phyloP scores from a whole-genome alignment of 352 stramenopile genomes.

The Globisporangium heterothallicum region DNA sequence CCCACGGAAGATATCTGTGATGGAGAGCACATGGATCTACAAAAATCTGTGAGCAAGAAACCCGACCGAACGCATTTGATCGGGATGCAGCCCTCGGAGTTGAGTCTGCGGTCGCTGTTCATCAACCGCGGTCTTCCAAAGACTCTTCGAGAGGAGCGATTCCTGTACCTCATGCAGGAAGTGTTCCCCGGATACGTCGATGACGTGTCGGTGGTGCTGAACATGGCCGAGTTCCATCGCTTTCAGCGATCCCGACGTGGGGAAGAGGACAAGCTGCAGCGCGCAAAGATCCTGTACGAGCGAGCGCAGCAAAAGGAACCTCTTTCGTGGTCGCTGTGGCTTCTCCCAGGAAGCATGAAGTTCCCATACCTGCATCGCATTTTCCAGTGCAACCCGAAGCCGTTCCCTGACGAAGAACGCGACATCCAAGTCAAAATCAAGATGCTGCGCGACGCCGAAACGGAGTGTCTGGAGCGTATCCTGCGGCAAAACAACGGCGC shows the following conservation, averaged over 20 bases:
- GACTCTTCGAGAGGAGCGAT: slow-evolving; percentile 64
- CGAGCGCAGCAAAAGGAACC: slow-evolving; percentile 28
- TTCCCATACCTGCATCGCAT: slow-evolving; percentile 55
- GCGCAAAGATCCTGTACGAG: slow-evolving; percentile 53
- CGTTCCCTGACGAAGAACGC: slow-evolving; percentile 40
- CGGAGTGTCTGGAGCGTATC: slow-evolving; percentile 45
- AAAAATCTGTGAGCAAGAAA: slow-evolving; percentile 15
- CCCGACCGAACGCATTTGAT: slow-evolving; percentile 46
- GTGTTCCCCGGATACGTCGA: slow-evolving; percentile 80
- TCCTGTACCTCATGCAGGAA: slow-evolving; percentile 72
- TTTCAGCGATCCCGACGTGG: slow-evolving; percentile 42
- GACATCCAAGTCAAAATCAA: slow-evolving; percentile 40
- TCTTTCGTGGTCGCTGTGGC: slow-evolving; percentile 55
- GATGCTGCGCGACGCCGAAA: slow-evolving; percentile 47
- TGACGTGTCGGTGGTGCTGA: slow-evolving; percentile 77
- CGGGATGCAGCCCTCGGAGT: slow-evolving; percentile 72
- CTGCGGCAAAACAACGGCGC: slow-evolving; percentile 67
- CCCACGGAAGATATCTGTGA: neutral
- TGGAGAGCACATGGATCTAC: slow-evolving; percentile 8
- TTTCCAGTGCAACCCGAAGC: slow-evolving; percentile 34
- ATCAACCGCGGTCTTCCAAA: slow-evolving; percentile 74
- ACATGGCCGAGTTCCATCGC: slow-evolving; percentile 68
- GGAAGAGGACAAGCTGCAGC: slow-evolving; percentile 51
- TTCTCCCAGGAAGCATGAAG: slow-evolving; percentile 67
- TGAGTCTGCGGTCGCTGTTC: slow-evolving; percentile 74